Evolutionary conservation across 163 green algal genomes (phyloP), one percentile per base, ranked within the genome.

Genomic region (Scenedesmus sp.): DNA sequence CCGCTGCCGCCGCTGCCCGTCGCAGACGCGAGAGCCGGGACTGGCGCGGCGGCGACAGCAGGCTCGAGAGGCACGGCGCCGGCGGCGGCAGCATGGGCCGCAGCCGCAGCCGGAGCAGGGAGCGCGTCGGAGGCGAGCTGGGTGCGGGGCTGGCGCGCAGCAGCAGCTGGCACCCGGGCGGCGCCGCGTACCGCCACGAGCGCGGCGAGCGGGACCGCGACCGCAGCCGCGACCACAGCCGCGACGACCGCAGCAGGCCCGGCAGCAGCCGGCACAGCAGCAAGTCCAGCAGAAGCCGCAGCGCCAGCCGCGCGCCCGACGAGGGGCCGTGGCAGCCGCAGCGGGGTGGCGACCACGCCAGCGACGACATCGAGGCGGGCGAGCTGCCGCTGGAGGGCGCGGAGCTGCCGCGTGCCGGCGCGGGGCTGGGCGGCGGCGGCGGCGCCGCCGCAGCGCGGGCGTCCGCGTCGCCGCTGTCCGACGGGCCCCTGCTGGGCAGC

Each of bases 361-460:
- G 20, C n/a, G 69, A 66, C n/a, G 69, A 66, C 2, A 64, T 64
- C 13, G 67, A 76, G 42, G 67, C 67, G 50, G 48, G 67, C 11
- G 67, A 75, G 47, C 48, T 64, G 20, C 66, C 42, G 3, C 14
- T 64, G 24, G 56, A 64, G 39, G 56, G 45, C 31, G 51, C 34
- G 48, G 64, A 74, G 45, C 26, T 62, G n/a, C 29, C 31, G 36
- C 6, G 48, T 20, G 67, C 56, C 22, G 50, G 34, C 20, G 29
- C 67, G 53, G 57, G 24, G 11, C 29, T 36, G 13, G 7, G 39
- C 39, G 39, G 7, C 10, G 7, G 39, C 39, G 7, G 39, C 39
- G 7, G 39, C 39, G 39, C 39, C 39, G 39, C 7, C 39, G 39
- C 39, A 47, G 39, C 39, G 39, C 6, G 39, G 39, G 39, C 39